Conservation (phyloP, 2,329 filamentous ascomycete species). For the Penicillium sp. region DNA sequence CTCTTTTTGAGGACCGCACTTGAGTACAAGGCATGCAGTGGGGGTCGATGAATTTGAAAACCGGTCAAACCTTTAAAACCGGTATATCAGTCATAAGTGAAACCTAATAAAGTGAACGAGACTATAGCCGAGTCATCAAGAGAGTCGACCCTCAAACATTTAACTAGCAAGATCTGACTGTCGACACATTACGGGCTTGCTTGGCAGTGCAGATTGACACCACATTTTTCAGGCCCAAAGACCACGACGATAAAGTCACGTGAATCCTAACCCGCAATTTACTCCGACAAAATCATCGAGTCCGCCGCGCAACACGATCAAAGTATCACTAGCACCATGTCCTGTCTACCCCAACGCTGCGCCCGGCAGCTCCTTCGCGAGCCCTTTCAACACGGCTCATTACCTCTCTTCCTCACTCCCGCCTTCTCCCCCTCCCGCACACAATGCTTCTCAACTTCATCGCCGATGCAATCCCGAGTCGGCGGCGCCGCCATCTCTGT, state of each 20-base stretch:
- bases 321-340: slow-evolving; percentile 53
- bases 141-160: too few relatives aligned
- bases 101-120: too few relatives aligned
- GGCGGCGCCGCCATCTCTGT: slow-evolving; percentile 78
- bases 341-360: slow-evolving; percentile 64
- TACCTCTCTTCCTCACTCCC: slow-evolving; percentile 73
- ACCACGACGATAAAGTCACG: slow-evolving; percentile 14
- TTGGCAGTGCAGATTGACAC: neutral
- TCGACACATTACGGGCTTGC: neutral
- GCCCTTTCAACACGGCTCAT: slow-evolving; percentile 52
- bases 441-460: slow-evolving; percentile 71
- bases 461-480: slow-evolving; percentile 74
- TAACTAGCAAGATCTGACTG: too few relatives aligned
- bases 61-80: too few relatives aligned
- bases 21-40: too few relatives aligned
- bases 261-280: slow-evolving; percentile 20
- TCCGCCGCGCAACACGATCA: slow-evolving; percentile 24
- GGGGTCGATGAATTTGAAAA: too few relatives aligned
- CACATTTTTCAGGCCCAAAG: slow-evolving; percentile 1
- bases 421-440: slow-evolving; percentile 58
- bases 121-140: too few relatives aligned
- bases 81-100: too few relatives aligned
- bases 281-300: slow-evolving; percentile 39
- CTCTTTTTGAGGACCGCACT: too few relatives aligned
- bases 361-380: slow-evolving; percentile 59